Evolutionary conservation across 139 green algal species (phyloP).

Genomic region (Monoraphidium neglectum): DNA sequence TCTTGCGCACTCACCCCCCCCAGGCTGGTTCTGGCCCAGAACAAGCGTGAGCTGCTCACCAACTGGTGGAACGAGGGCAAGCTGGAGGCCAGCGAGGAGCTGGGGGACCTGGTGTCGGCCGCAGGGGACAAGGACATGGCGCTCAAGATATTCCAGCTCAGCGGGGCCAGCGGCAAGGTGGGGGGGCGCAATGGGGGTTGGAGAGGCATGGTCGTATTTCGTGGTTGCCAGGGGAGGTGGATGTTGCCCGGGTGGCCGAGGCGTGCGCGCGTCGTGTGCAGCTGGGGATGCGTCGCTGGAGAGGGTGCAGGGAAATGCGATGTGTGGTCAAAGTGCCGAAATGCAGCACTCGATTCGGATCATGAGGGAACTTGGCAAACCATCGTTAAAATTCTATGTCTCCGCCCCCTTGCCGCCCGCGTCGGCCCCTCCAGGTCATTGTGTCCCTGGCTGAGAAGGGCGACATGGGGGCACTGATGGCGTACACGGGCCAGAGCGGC

Average conservation of each 20-base stretch:
- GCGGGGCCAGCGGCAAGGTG: constrained; percentile 74
- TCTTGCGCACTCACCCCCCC: constrained; percentile 32
- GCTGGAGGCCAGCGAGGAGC: constrained; percentile 92
- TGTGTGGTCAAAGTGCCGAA: too few species aligned
- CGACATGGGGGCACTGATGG: constrained; percentile 91
- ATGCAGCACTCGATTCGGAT: too few species aligned
- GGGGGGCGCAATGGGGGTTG: neutral
- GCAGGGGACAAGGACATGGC: constrained; percentile 90
- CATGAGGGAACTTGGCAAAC: too few species aligned
- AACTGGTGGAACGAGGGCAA: constrained; percentile 97
- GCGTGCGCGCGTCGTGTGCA: too few species aligned
- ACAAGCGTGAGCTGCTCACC: constrained; percentile 98
- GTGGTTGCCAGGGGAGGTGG: too few species aligned
- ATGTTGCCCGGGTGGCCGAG: too few species aligned
- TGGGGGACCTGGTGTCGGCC: constrained; percentile 92
- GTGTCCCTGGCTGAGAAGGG: constrained; percentile 90
- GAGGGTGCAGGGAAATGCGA: too few species aligned
- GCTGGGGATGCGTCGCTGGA: too few species aligned
- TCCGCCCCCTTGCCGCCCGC: too few species aligned
- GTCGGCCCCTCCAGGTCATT: constrained; percentile 57
- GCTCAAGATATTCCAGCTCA: constrained; percentile 88
- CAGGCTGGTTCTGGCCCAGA: constrained; percentile 93
- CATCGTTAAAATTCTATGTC: too few species aligned
- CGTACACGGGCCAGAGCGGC: constrained; percentile 76
- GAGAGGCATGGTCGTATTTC: too few species aligned